These are phyloP conservation scores for Backusella sp. DNA, from an alignment of 192 early-diverging fungal species.

Conservation along the genomic window DNA sequence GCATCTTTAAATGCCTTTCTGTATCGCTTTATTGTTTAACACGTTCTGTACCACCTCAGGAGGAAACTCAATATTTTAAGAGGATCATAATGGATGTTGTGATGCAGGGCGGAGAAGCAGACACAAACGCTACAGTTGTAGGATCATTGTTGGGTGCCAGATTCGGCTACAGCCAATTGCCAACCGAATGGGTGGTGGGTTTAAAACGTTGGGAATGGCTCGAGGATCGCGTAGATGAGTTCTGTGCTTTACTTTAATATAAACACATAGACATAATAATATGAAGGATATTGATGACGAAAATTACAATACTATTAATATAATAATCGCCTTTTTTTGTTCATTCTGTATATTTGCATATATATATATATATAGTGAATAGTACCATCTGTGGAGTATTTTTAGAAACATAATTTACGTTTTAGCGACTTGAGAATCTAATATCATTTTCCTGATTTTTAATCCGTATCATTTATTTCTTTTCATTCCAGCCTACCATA, in stretches of 20 bases:
- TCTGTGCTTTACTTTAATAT: conserved; percentile 29
- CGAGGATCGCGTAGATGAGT: conserved; percentile 36
- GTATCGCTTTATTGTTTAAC: conserved; percentile 33
- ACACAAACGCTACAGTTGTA: conserved; percentile 34
- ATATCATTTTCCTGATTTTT: too few relatives aligned
- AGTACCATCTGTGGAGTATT: too few relatives aligned
- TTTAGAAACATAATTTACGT: too few relatives aligned
- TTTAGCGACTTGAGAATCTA: too few relatives aligned
- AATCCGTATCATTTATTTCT: too few relatives aligned
- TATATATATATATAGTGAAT: background rate
- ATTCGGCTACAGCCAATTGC: conserved; percentile 30
- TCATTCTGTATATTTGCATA: background rate
- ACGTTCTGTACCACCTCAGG: conserved; percentile 17
- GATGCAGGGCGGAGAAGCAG: conserved; percentile 37
- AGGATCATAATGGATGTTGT: conserved; percentile 34
- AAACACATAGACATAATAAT: background rate
- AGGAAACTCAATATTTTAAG: conserved; percentile 30
- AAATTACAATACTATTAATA: background rate
- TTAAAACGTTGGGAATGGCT: conserved; percentile 39
- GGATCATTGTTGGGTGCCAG: conserved; percentile 32
- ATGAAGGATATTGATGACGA: background rate
- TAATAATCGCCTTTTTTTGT: background rate
- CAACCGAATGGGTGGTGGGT: conserved; percentile 40
- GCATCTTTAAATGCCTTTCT: conserved; percentile 30
- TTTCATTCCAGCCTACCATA: too few relatives aligned